Evolutionary conservation across 305 asterid genomes (phyloP).

Genomic region (Solanum chacoense): DNA sequence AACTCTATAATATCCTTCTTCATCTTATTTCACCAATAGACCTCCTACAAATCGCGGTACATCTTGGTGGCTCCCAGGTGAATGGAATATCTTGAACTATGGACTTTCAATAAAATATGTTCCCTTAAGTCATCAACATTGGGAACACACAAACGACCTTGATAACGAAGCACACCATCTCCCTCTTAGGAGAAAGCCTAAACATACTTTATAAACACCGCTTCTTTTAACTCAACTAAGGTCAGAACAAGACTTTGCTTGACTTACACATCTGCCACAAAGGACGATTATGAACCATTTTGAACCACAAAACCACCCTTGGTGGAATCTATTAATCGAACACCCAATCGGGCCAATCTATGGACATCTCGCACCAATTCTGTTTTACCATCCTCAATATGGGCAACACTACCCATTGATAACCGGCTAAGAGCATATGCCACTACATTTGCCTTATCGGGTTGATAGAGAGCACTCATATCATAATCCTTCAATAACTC

Average conservation of each 20-base stretch:
- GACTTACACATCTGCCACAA: background rate
- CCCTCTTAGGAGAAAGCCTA: background rate
- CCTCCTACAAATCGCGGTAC: background rate
- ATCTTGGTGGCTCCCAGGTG: background rate
- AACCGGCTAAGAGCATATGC: background rate
- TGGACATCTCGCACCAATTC: background rate
- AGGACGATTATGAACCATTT: background rate
- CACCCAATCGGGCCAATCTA: background rate
- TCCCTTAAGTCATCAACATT: background rate
- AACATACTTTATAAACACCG: background rate
- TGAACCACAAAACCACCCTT: background rate
- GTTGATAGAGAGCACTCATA: background rate
- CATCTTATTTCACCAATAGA: background rate
- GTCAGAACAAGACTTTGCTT: background rate
- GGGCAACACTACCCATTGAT: background rate
- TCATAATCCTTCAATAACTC: background rate
- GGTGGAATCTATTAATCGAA: background rate
- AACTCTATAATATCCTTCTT: background rate
- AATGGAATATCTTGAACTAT: background rate
- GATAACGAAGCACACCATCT: background rate
- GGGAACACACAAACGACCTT: background rate
- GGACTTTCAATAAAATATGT: background rate
- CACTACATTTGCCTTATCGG: background rate
- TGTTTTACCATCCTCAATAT: background rate
- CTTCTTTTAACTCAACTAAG: background rate